Conservation (phyloP, 1,284 basidiomycete genomes). For the Neolentinus lepideus region DNA sequence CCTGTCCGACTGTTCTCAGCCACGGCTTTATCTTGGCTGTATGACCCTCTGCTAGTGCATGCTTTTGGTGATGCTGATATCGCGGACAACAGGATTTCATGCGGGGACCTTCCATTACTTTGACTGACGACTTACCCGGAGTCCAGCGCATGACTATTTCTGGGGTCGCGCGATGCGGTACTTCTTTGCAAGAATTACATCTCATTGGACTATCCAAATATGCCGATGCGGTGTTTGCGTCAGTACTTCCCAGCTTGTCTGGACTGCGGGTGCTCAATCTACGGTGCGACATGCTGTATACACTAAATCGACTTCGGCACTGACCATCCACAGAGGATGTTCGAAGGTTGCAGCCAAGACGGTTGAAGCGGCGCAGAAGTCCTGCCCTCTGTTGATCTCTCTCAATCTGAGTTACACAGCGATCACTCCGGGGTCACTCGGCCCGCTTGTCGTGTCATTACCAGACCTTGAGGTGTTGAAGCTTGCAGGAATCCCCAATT, state of each 20-base stretch:
- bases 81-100: slow-evolving; percentile 42
- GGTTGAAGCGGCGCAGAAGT: slow-evolving; percentile 31
- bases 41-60: slow-evolving; percentile 12
- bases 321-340: slow-evolving; percentile 38
- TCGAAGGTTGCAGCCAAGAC: slow-evolving; percentile 47
- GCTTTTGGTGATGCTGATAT: neutral
- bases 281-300: slow-evolving; percentile 31
- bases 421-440: slow-evolving; percentile 39
- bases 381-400: slow-evolving; percentile 35
- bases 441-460: slow-evolving; percentile 35
- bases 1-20: slow-evolving; percentile 42
- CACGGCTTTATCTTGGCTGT: slow-evolving; percentile 52
- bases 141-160: slow-evolving; percentile 43
- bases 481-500: slow-evolving; percentile 51
- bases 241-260: slow-evolving; percentile 36
- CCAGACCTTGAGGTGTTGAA: slow-evolving; percentile 48
- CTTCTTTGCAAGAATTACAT: slow-evolving; percentile 38
- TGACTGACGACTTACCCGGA: slow-evolving; percentile 46
- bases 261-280: slow-evolving; percentile 40
- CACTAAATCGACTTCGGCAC: neutral
- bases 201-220: slow-evolving; percentile 46
- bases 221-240: slow-evolving; percentile 43
- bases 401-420: slow-evolving; percentile 61
- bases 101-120: slow-evolving; percentile 40
- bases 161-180: slow-evolving; percentile 31